Evolutionary conservation across 1,284 basidiomycete species (phyloP).

Genomic region (Puccinia sorghi): DNA sequence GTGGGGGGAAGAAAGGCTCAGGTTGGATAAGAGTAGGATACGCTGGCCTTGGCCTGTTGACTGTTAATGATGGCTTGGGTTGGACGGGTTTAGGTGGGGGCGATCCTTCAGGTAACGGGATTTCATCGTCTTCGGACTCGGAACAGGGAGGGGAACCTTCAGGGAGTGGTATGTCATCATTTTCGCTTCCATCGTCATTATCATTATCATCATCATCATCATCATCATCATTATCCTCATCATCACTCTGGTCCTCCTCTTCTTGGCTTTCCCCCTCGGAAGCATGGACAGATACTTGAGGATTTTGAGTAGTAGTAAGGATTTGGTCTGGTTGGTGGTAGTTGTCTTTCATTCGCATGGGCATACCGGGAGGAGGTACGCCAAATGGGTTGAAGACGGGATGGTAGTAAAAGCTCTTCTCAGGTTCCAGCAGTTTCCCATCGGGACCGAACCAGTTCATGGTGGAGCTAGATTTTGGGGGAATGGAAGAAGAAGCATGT

Average conservation of each 20-base stretch:
- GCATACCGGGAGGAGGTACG: slow-evolving; percentile 58
- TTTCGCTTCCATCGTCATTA: slow-evolving; percentile 30
- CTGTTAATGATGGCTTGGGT: slow-evolving; percentile 11
- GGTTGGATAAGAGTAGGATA: neutral
- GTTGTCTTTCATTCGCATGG: slow-evolving; percentile 50
- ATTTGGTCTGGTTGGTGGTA: neutral
- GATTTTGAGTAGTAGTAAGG: too few species aligned
- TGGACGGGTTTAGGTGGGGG: slow-evolving; percentile 18
- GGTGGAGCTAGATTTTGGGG: neutral
- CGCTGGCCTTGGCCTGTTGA: slow-evolving; percentile 2
- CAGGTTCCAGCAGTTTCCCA: slow-evolving; percentile 52
- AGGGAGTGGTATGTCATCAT: slow-evolving; percentile 46
- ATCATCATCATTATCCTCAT: slow-evolving; percentile 19
- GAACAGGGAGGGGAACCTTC: slow-evolving; percentile 47
- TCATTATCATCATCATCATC: slow-evolving; percentile 23
- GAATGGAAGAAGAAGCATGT: neutral
- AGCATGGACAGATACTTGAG: too few species aligned
- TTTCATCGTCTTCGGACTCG: slow-evolving; percentile 37
- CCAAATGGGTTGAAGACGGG: slow-evolving; percentile 58
- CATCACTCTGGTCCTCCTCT: too few species aligned
- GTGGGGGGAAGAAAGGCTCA: slow-evolving; percentile 25
- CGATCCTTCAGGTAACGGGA: slow-evolving; percentile 51
- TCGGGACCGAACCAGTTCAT: slow-evolving; percentile 50
- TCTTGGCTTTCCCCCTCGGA: slow-evolving; percentile 43
- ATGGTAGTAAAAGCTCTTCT: slow-evolving; percentile 58